Percentiles rank a stretch among this genome's conserved stretches.
phyloP scores from a whole-genome alignment of 805 yeast species.

The Myxozyma sirexii region DNA sequence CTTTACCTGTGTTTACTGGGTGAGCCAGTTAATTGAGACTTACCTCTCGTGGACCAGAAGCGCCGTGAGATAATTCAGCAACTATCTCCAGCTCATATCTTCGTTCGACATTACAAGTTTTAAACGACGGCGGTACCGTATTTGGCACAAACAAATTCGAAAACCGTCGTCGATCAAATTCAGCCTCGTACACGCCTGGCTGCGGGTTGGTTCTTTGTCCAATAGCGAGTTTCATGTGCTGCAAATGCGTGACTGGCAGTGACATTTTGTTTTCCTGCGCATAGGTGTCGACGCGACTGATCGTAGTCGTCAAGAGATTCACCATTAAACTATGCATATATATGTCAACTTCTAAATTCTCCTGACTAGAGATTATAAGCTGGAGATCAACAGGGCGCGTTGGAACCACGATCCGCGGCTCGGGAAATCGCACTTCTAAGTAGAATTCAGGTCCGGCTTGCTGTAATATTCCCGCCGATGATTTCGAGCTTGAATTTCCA shows the following conservation, averaged over 20 bases:
- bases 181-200: conserved; percentile 19
- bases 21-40: no score
- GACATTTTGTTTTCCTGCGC: conserved; percentile 24
- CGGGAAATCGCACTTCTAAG: conserved; percentile 54
- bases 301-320: conserved; percentile 40
- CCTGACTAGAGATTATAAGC: conserved; percentile 20
- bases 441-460: conserved; percentile 37
- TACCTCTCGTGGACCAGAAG: conserved; percentile 45
- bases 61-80: conserved; percentile 41
- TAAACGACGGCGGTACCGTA: conserved; percentile 56
- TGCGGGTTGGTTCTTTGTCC: conserved; percentile 1
- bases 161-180: conserved; percentile 11
- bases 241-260: conserved; percentile 37
- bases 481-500: not conserved
- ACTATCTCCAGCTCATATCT: conserved; percentile 46
- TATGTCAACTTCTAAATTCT: conserved; percentile 36
- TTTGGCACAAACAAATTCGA: conserved; percentile 43
- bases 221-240: conserved; percentile 22
- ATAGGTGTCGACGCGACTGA: conserved; percentile 39
- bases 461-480: conserved; percentile 14
- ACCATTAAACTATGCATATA: conserved; percentile 49
- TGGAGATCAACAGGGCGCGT: conserved; percentile 41
- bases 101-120: conserved; percentile 58
- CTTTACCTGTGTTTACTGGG: no score
- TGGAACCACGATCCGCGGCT: conserved; percentile 54